Base-by-base conservation (phyloP, 2,329 filamentous ascomycete species). In the Colletotrichum salicis region DNA sequence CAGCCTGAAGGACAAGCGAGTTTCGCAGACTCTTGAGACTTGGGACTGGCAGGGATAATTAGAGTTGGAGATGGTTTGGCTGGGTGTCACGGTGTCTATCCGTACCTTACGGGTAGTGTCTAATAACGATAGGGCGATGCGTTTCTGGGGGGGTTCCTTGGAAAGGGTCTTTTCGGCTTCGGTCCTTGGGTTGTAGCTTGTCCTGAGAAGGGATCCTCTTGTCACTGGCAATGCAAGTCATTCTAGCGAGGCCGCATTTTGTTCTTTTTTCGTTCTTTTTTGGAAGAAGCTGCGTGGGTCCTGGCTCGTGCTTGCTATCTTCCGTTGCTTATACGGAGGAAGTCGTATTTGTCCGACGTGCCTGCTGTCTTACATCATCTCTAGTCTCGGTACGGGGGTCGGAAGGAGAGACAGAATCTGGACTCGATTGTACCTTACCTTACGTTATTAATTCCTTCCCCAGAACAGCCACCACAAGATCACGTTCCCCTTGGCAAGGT, bases 1-100 rank as follows among this genome's bases (percentile, higher is more conserved):
- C 80, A 78, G 74, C 73, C 73, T 81, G 80, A 79, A 77, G 78
- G 74, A 74, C 69, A 82, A 82, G 80, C 80, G 81, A 82, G 81
- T 83, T 83, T 83, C 81, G 79, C 74, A 75, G 64, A 57, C 69
- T 71, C 75, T 75, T 75, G 76, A 74, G 73, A 75, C 71, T 67
- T 72, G 69, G 67, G 59, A 52, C 19, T 63, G 60, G 24, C 73
- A 74, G 64, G 71, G 58, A 69, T 75, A 67, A 64, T 68, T 75
- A 73, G 63, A 70, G 69, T 74, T 74, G 37, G 51, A 37, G 60
- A 59, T 62, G 37, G 37, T 37, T 19, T 24, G 27, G 22, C 22
- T 56, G 55, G 35, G 27, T 5, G 22, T 22, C 37, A 52, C 51
- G 27, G n/a, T 62, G 29, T 29, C 27, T 35, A n/a, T 52, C 15